Base-by-base conservation (phyloP, 208 protist species). In the Trypanosoma boissoni region DNA sequence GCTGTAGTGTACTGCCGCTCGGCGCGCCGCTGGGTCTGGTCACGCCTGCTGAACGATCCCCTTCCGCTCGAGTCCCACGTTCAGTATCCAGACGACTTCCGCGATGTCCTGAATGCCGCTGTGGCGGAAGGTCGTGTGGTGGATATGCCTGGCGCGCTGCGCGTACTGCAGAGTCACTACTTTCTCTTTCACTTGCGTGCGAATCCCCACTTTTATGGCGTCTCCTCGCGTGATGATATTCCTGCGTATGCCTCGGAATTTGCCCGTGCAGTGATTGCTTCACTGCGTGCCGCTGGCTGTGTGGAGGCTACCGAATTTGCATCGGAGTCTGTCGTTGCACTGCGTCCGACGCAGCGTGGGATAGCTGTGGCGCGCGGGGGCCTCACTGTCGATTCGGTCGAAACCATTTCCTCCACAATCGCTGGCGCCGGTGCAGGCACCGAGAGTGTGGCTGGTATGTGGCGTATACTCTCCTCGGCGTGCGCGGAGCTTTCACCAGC, bases 151-250 rank as follows among this genome's bases (percentile, higher is more conserved):
- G 74, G 87, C 21, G 83, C 87, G 43, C 61, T 95, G 44, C 80
- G 84, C 24, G 74, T 93, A 31, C 67, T 95, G 36, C 66, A 83
- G 56, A 77, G 76, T 37, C 86, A 92, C 69, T 95, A 95, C 71
- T 85, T 92, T 58, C 72, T 92, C 14, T 67, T 83, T 60, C 83
- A 93, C 65, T 63, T 93, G 6, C 76, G 76, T 44, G 67, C 75
- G 4, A 88, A 92, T 41, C 58, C 82, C 16, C 75, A 83, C 62
- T 93, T 91, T 61, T 93, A 95, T 63, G 83, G 76, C 18, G 74
- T 95, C 14, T 74, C 84, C 2, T 65, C 68, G 0, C 76, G 58
- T 50, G 78, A 78, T 26, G 85, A 87, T 42, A 82, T 92, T 23
- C 68, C 80, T 8, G 55, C 80, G 37, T 93, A 83, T 60, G 86